Conservation (phyloP, 2,329 filamentous ascomycete species). For the Leptographium radiaticola region DNA sequence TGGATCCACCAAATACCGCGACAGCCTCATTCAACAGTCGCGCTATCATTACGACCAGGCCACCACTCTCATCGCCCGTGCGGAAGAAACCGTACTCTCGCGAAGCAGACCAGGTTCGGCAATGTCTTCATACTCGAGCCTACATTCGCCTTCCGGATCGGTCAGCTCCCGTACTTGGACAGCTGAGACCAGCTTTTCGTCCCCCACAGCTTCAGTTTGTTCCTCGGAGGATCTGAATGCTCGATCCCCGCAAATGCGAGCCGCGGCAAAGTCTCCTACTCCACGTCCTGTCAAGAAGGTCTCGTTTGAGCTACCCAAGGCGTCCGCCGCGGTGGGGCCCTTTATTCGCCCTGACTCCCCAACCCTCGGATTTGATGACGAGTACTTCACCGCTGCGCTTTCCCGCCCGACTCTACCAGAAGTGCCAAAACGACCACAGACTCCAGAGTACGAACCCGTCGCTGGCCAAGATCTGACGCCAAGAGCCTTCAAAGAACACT, state of each 20-base stretch:
- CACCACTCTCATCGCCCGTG: conserved; percentile 30
- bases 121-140: conserved; percentile 23
- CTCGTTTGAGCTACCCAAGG: conserved; percentile 27
- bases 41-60: conserved; percentile 38
- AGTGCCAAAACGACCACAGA: conserved; percentile 11
- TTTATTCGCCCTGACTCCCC: conserved; percentile 46
- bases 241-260: conserved; percentile 9
- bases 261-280: conserved; percentile 7
- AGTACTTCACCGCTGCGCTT: conserved; percentile 18
- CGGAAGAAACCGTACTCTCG: conserved; percentile 26
- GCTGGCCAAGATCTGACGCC: conserved; percentile 9
- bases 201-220: conserved; percentile 31
- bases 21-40: conserved; percentile 36
- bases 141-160: conserved; percentile 34
- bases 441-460: conserved; percentile 1
- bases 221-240: conserved; percentile 21
- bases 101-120: conserved; percentile 24
- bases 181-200: conserved; percentile 30
- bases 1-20: conserved; percentile 30
- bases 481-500: conserved; percentile 2
- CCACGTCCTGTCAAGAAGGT: conserved; percentile 26
- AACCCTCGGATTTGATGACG: conserved; percentile 42
- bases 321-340: conserved; percentile 17
- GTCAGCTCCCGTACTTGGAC: conserved; percentile 29
- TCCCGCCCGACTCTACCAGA: conserved; percentile 16